These are phyloP conservation scores for Cladosporium austrohemisphaericum DNA, from an alignment of 2,329 filamentous ascomycete genomes.

Conservation along the genomic window DNA sequence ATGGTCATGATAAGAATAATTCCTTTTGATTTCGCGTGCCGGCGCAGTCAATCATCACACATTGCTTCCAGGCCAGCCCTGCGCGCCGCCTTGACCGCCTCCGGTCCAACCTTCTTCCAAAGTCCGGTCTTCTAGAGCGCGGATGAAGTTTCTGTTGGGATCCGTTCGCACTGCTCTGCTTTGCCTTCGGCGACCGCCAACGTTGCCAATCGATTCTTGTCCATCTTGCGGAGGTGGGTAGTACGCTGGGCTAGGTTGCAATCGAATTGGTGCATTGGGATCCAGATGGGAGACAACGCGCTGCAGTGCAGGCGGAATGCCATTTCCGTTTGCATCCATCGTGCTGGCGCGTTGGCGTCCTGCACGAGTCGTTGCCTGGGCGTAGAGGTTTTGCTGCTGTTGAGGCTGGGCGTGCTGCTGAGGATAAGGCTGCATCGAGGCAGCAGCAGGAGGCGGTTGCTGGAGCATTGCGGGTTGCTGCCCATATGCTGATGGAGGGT, in stretches of 20 bases:
- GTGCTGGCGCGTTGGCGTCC: slow-evolving; percentile 88
- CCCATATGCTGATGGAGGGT: slow-evolving; percentile 62
- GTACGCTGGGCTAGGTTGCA: slow-evolving; percentile 95
- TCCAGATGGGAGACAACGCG: slow-evolving; percentile 94
- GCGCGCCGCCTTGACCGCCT: slow-evolving; percentile 11
- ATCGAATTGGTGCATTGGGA: slow-evolving; percentile 84
- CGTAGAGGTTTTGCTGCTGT: slow-evolving; percentile 69
- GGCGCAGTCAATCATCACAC: slow-evolving; percentile 12
- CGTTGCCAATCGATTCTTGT: slow-evolving; percentile 62
- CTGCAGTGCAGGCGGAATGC: slow-evolving; percentile 87
- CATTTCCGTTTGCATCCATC: slow-evolving; percentile 84
- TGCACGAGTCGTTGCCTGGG: slow-evolving; percentile 71
- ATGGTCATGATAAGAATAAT: slow-evolving; percentile 10
- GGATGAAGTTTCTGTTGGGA: slow-evolving; percentile 73
- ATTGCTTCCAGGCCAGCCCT: slow-evolving; percentile 21
- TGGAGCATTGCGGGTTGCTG: slow-evolving; percentile 68
- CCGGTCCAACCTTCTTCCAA: slow-evolving; percentile 73
- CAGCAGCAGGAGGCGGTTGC: slow-evolving; percentile 42
- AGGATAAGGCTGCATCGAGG: slow-evolving; percentile 31
- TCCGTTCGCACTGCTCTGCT: slow-evolving; percentile 55
- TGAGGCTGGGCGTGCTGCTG: slow-evolving; percentile 31
- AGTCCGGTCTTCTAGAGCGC: slow-evolving; percentile 89
- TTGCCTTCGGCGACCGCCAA: slow-evolving; percentile 68
- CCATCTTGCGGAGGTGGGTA: slow-evolving; percentile 91
- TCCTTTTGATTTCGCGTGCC: neutral